Evolutionary conservation across 345 rosid species (phyloP).

Genomic region (Eucalyptus curtisii): DNA sequence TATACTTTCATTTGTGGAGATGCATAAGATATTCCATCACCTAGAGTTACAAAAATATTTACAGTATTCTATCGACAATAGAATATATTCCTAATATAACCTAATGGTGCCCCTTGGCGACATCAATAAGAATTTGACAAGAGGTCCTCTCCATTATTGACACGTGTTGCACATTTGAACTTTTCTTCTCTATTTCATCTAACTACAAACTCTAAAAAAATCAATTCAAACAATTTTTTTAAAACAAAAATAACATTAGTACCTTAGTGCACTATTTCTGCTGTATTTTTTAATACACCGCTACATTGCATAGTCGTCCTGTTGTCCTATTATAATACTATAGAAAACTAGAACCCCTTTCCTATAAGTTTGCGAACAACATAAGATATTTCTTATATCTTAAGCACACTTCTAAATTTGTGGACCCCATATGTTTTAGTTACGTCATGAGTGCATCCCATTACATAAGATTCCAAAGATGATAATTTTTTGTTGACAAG

Average conservation of each 20-base stretch:
- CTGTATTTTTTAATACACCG: background rate
- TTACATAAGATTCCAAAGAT: background rate
- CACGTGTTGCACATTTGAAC: fast-evolving
- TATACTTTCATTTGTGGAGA: no score
- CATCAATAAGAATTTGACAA: no score
- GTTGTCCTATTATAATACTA: no score
- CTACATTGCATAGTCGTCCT: background rate
- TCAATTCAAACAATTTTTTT: background rate
- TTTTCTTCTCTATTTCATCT: background rate
- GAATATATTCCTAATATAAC: no score
- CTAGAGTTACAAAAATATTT: no score
- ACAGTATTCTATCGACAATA: no score
- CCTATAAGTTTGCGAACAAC: background rate
- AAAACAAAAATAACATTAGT: background rate
- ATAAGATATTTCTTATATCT: background rate
- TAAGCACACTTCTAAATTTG: no score
- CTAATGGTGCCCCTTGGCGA: no score
- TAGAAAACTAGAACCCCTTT: fast-evolving
- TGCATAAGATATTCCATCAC: no score
- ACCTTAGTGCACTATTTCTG: background rate
- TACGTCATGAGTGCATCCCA: no score
- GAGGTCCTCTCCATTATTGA: background rate
- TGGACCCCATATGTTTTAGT: no score
- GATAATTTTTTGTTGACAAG: background rate
- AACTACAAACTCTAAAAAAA: background rate